Evolutionary conservation across 441 rosid genomes (phyloP).

Genomic region (Aquilaria agallochum): DNA sequence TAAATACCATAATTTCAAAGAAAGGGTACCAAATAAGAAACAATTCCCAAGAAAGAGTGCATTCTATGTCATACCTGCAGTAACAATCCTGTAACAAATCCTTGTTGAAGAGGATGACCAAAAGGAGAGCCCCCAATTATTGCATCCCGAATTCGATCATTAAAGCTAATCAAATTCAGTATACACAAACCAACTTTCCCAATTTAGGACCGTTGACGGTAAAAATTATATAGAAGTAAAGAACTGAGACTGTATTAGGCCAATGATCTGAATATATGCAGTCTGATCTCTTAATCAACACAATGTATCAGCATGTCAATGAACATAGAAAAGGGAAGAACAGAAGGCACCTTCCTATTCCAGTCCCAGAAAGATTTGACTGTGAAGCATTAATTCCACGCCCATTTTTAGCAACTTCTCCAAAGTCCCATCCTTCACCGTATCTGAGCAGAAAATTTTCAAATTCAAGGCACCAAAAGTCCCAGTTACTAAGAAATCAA

Average conservation of each 20-base stretch:
- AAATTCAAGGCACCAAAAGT: background rate
- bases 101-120: conserved; percentile 98
- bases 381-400: conserved; percentile 95
- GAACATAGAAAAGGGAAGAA: conserved; percentile 12
- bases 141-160: conserved; percentile 98
- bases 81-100: conserved; percentile 83
- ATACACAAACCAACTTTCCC: conserved; percentile 10
- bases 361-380: conserved; percentile 74
- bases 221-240: background rate
- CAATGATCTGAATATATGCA: conserved; percentile 6
- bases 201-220: background rate
- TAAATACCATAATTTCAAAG: no score
- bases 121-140: conserved; percentile 98
- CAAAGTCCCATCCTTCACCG: conserved; percentile 99
- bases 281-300: background rate
- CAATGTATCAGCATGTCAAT: conserved; percentile 6
- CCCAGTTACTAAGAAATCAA: background rate
- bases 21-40: no score
- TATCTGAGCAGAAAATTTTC: conserved; percentile 49
- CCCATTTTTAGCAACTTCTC: conserved; percentile 96
- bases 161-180: conserved; percentile 53
- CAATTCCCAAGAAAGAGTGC: no score
- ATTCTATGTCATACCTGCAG: conserved; percentile 56
- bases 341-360: conserved; percentile 81
- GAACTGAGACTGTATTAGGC: background rate